Evolutionary conservation across 2,329 filamentous ascomycete genomes (phyloP), one percentile per base, ranked within the genome.

Genomic region (Pleomassaria siparia): DNA sequence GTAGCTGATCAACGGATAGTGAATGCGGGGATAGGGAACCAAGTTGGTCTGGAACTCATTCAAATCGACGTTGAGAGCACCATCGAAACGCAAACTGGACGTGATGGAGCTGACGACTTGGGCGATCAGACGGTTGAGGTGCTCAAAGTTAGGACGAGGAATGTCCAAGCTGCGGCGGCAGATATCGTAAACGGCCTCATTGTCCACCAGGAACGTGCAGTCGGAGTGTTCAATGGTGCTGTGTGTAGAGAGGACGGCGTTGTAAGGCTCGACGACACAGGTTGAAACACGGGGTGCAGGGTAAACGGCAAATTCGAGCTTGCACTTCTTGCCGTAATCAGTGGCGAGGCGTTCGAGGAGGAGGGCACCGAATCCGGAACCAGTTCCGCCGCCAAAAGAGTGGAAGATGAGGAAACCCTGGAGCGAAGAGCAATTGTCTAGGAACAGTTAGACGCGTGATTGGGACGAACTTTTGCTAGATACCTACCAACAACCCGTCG

Each of bases 1-100:
- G 66, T 88, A 88, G 75, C 82, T 85, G 75, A 88, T 86, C 39
- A 88, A 74, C 43, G 85, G 85, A 72, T 87, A 88, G 77, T 88
- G 85, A 58, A 88, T 88, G 70, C 85, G 84, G 28, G 85, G 85
- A 72, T 86, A 88, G 21, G 85, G 85, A 44, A 88, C 85, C 73
- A 88, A 68, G 76, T 88, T 88, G 70, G 85, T 88, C 79, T 88
- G 85, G 80, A 88, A 88, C 75, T 88, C 85, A 79, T 87, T 87
- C 63, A 88, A 74, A 64, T 88, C 85, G 69, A 88, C 85, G 64
- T 88, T 88, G 60, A 88, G 81, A 45, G 84, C 83, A 70, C 85
- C 85, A 53, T 88, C 84, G 64, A 88, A 88, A 55, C 85, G 84
- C 58, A 88, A 76, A 49, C 83, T 87, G 36, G 85, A 86, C 54